Evolutionary conservation across 768 basidiomycete species (phyloP).

Genomic region (Candolleomyces aberdarensis): DNA sequence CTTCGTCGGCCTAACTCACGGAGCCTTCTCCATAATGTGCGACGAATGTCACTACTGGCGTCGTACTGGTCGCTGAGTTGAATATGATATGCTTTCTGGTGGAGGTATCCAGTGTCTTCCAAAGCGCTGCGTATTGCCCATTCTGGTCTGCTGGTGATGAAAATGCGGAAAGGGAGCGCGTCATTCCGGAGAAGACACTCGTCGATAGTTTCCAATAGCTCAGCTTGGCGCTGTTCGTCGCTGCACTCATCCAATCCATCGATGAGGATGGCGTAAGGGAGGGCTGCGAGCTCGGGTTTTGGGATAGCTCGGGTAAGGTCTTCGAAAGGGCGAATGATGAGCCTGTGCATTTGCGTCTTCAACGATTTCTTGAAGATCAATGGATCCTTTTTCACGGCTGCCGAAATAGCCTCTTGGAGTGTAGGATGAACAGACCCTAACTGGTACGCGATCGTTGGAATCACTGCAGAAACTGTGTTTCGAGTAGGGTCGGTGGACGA

Average conservation of each 20-base stretch:
- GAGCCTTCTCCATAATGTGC: neutral
- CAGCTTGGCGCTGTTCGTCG: constrained; percentile 4
- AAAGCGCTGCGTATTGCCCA: constrained; percentile 5
- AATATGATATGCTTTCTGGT: neutral
- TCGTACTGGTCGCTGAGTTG: constrained; percentile 2
- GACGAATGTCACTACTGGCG: neutral
- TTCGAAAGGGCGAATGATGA: constrained; percentile 4
- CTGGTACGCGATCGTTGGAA: constrained; percentile 12
- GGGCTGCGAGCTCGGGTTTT: neutral
- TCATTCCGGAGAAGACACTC: neutral
- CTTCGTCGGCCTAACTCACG: neutral
- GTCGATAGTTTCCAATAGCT: constrained; percentile 7
- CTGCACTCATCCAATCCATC: constrained; percentile 15
- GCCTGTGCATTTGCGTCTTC: constrained; percentile 4
- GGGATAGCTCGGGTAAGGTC: neutral
- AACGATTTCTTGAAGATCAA: neutral
- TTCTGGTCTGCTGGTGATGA: constrained; percentile 14
- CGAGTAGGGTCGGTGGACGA: neutral
- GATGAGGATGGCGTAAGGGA: constrained; percentile 3
- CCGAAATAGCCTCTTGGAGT: neutral
- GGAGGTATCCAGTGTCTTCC: neutral
- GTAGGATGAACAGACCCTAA: neutral
- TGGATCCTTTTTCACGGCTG: neutral
- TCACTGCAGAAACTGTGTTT: neutral
- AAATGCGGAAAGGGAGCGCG: constrained; percentile 4